Evolutionary conservation across 768 basidiomycete species (phyloP).

Genomic region (Saitozyma podzolica): DNA sequence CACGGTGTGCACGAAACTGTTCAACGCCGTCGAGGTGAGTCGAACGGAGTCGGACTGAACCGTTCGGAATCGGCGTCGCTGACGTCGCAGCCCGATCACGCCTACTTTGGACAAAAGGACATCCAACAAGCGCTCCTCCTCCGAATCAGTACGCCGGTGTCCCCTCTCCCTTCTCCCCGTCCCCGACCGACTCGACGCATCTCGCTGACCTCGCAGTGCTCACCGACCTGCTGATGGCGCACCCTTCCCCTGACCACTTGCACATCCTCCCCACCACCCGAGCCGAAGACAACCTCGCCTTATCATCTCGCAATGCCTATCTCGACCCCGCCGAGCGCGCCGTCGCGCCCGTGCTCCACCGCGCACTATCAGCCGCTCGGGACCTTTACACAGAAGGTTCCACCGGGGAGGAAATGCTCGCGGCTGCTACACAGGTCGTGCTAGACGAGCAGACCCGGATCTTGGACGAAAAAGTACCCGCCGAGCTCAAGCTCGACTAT

Average conservation of each 20-base stretch:
- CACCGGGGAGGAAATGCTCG: constrained; percentile 36
- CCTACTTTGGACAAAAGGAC: constrained; percentile 97
- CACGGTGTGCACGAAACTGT: constrained; percentile 90
- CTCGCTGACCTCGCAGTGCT: constrained; percentile 55
- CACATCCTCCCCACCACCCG: constrained; percentile 86
- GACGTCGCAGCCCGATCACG: constrained; percentile 70
- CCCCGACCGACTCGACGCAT: too few relatives aligned
- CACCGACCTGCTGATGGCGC: constrained; percentile 74
- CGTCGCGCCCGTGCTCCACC: constrained; percentile 68
- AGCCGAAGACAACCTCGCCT: constrained; percentile 65
- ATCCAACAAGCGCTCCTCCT: constrained; percentile 92
- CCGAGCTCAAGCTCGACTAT: constrained; percentile 74
- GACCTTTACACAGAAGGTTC: constrained; percentile 50
- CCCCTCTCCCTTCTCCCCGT: too few relatives aligned
- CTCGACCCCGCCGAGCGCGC: constrained; percentile 65
- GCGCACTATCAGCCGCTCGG: constrained; percentile 66
- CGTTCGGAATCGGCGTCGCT: not conserved
- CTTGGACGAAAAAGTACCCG: constrained; percentile 42
- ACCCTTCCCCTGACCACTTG: constrained; percentile 71
- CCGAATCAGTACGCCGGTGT: constrained; percentile 55
- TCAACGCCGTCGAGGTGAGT: constrained; percentile 82
- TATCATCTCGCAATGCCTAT: constrained; percentile 89
- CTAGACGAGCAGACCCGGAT: constrained; percentile 25
- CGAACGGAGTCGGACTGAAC: too few relatives aligned
- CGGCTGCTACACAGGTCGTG: constrained; percentile 24